A percentile compares a stretch with the other conserved stretches of the same genome.
Evolutionary conservation across 1,139 yeast genomes (phyloP).

Genomic region (Pichia sp.): DNA sequence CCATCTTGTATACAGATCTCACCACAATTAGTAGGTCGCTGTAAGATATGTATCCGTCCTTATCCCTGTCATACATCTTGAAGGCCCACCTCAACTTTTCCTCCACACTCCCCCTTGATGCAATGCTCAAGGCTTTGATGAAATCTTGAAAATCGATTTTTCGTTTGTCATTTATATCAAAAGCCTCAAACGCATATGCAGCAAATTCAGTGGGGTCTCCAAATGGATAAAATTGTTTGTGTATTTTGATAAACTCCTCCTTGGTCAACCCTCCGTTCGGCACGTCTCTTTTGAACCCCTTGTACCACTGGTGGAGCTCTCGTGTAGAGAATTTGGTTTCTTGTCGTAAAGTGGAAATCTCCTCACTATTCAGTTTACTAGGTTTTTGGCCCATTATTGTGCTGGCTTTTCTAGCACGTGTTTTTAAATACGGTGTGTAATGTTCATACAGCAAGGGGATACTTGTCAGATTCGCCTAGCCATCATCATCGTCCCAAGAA

Average conservation of each 20-base stretch:
- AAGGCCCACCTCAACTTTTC: slow-evolving; percentile 89
- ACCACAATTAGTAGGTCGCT: slow-evolving; percentile 78
- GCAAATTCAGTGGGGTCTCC: slow-evolving; percentile 95
- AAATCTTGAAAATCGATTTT: slow-evolving; percentile 90
- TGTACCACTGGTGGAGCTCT: slow-evolving; percentile 97
- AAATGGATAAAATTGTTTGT: slow-evolving; percentile 95
- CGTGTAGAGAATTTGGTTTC: slow-evolving; percentile 90
- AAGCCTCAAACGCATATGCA: slow-evolving; percentile 80
- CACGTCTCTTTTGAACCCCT: slow-evolving; percentile 90
- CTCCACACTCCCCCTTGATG: slow-evolving; percentile 82
- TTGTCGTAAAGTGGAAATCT: slow-evolving; percentile 72
- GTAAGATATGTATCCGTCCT: slow-evolving; percentile 69
- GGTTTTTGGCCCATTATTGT: slow-evolving; percentile 85
- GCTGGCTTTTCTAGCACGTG: too few relatives aligned
- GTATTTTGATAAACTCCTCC: slow-evolving; percentile 85
- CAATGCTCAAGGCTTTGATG: slow-evolving; percentile 79
- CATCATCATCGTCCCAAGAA: too few relatives aligned
- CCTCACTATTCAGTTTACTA: slow-evolving; percentile 88
- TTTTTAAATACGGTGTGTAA: too few relatives aligned
- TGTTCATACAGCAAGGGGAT: too few relatives aligned
- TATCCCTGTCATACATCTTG: slow-evolving; percentile 77
- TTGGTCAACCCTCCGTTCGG: slow-evolving; percentile 86
- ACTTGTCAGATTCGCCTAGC: too few relatives aligned
- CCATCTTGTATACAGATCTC: slow-evolving; percentile 86
- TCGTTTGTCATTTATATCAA: slow-evolving; percentile 79